phyloP scores from a whole-genome alignment of 1,284 basidiomycete genomes.

The Phylloboletellus chloephorus region DNA sequence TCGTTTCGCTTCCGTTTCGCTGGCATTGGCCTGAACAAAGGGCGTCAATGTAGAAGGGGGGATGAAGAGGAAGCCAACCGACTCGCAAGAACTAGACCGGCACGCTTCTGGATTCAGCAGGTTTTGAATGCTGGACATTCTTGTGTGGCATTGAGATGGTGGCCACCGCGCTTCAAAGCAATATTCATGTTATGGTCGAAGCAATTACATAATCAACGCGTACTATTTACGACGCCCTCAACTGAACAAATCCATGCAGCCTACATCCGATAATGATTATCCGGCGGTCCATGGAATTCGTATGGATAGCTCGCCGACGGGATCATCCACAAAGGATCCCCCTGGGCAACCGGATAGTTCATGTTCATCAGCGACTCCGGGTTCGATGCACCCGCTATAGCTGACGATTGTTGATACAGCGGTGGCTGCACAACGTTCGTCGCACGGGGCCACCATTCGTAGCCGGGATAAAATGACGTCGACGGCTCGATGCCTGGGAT shows the following conservation, averaged over 20 bases:
- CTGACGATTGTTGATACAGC: conserved; percentile 16
- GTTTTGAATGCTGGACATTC: conserved; percentile 50
- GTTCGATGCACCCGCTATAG: conserved; percentile 3
- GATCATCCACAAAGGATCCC: conserved; percentile 20
- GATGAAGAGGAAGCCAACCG: conserved; percentile 19
- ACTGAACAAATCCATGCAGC: neutral
- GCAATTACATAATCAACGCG: conserved; percentile 25
- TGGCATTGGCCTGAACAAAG: conserved; percentile 23
- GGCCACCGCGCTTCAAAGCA: conserved; percentile 14
- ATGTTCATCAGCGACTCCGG: conserved; percentile 10
- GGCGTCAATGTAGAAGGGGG: conserved; percentile 12
- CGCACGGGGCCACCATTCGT: conserved; percentile 67
- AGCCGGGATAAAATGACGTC: conserved; percentile 62
- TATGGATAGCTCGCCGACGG: conserved; percentile 18
- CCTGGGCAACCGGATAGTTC: conserved; percentile 16
- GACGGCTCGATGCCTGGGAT: conserved; percentile 56
- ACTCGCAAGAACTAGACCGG: conserved; percentile 37
- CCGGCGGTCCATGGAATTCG: conserved; percentile 16
- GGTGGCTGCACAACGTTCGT: conserved; percentile 14
- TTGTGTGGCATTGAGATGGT: conserved; percentile 19
- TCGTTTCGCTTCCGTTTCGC: conserved; percentile 15
- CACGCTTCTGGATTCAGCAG: conserved; percentile 49
- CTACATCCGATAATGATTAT: conserved; percentile 22
- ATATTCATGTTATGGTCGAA: conserved; percentile 28
- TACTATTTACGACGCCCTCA: neutral